These are phyloP conservation scores for Metschnikowia orientalis DNA, from an alignment of 805 yeast species.

Conservation along the genomic window DNA sequence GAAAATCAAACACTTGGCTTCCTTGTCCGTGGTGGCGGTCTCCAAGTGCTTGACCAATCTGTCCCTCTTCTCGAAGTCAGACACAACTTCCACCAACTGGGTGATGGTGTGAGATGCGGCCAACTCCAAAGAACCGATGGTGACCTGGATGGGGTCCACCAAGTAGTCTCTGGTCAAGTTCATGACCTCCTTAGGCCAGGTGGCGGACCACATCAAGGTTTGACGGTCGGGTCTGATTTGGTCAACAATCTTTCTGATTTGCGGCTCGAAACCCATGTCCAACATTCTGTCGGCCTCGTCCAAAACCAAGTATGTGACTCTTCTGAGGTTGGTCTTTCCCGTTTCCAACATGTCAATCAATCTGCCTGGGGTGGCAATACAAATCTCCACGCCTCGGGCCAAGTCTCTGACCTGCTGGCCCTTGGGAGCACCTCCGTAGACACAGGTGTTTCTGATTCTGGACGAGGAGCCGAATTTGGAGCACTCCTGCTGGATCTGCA, in stretches of 20 bases:
- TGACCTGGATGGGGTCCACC: conserved; percentile 92
- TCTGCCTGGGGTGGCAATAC: conserved; percentile 99
- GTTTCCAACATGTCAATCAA: conserved; percentile 95
- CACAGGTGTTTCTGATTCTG: conserved; percentile 93
- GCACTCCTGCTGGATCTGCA: conserved; percentile 94
- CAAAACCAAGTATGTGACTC: conserved; percentile 94
- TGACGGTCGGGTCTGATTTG: conserved; percentile 99
- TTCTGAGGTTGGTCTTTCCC: conserved; percentile 89
- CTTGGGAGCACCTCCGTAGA: conserved; percentile 98
- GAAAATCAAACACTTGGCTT: conserved; percentile 79
- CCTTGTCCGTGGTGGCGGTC: conserved; percentile 63
- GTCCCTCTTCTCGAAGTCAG: conserved; percentile 93
- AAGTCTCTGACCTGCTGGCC: conserved; percentile 97
- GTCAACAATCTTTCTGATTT: conserved; percentile 94
- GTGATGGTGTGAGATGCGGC: conserved; percentile 96
- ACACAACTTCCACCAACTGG: conserved; percentile 85
- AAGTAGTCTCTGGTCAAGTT: conserved; percentile 87
- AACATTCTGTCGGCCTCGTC: conserved; percentile 99
- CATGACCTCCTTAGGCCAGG: conserved; percentile 99
- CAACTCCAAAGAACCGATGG: conserved; percentile 91
- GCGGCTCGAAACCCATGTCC: conserved; percentile 99
- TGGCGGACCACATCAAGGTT: conserved; percentile 99
- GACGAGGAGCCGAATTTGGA: conserved; percentile 89
- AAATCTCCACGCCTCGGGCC: conserved; percentile 91
- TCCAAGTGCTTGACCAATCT: conserved; percentile 79